phyloP scores from a whole-genome alignment of 345 rosid genomes.

The Hibiscus mutabilis region DNA sequence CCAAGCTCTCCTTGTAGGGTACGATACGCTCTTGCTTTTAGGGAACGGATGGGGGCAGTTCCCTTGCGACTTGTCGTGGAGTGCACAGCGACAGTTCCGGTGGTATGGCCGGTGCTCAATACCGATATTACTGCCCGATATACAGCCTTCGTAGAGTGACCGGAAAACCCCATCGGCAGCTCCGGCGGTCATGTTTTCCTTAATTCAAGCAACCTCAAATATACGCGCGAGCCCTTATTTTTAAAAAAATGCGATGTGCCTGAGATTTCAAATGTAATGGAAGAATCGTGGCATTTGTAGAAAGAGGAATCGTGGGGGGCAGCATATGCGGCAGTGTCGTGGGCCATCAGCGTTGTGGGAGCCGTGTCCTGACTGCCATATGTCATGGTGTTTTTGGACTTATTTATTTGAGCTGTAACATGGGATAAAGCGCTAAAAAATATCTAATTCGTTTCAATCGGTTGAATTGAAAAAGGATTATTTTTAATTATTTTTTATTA shows the following conservation, averaged over 20 bases:
- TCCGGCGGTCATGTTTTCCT: constrained; percentile 33
- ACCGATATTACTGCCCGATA: constrained; percentile 35
- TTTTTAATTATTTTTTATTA: too few species aligned
- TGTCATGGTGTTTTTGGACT: too few species aligned
- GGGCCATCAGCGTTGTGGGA: constrained; percentile 3
- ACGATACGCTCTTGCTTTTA: constrained; percentile 29
- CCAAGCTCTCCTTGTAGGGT: constrained; percentile 52
- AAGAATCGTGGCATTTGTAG: constrained; percentile 9
- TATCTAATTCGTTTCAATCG: too few species aligned
- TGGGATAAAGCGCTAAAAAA: too few species aligned
- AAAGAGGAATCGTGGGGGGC: too few species aligned
- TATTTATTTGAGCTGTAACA: too few species aligned
- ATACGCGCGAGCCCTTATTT: too few species aligned
- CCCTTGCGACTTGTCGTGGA: constrained; percentile 29
- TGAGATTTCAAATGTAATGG: background rate
- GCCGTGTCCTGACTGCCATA: constrained; percentile 5
- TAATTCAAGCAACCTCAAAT: background rate
- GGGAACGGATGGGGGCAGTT: constrained; percentile 21
- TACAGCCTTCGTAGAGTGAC: constrained; percentile 44
- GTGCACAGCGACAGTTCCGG: constrained; percentile 54
- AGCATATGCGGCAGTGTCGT: background rate
- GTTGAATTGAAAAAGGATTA: too few species aligned
- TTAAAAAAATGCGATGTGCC: background rate
- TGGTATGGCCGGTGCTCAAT: constrained; percentile 62
- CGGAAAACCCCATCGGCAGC: constrained; percentile 51